These are phyloP conservation scores for Elsinoe batatas DNA, from an alignment of 2,329 filamentous ascomycete genomes.

Conservation along the genomic window DNA sequence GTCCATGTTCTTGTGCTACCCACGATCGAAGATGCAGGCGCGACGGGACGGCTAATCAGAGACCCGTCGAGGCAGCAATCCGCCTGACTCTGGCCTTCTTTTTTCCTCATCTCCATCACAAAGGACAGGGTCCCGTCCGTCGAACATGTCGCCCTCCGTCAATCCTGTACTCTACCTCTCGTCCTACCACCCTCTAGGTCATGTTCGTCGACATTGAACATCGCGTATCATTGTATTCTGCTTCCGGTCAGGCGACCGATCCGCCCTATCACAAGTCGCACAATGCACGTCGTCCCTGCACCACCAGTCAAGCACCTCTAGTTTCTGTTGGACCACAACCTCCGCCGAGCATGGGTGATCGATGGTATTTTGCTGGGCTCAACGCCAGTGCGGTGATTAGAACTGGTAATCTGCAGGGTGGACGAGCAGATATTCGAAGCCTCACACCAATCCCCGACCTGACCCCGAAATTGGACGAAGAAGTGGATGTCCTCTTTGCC, in stretches of 20 bases:
- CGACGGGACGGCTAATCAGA: not conserved
- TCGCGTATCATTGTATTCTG: not conserved
- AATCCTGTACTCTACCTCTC: not conserved
- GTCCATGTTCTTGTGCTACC: too few species aligned
- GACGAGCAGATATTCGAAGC: slow-evolving; percentile 1
- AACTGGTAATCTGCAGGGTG: not conserved
- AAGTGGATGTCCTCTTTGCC: slow-evolving; percentile 21
- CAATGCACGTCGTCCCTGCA: not conserved
- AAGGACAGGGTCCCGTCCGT: not conserved
- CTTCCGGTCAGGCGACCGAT: not conserved
- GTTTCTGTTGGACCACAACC: not conserved
- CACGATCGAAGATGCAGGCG: not conserved
- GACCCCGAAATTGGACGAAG: not conserved
- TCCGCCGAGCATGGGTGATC: not conserved
- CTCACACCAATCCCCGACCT: slow-evolving; percentile 2
- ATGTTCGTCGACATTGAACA: slow-evolving; percentile 5
- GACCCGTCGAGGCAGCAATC: not conserved
- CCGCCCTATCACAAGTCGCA: not conserved
- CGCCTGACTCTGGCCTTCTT: slow-evolving; percentile 3
- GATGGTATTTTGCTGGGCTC: slow-evolving; percentile 9
- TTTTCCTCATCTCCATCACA: not conserved
- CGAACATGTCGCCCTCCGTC: not conserved
- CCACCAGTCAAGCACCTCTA: not conserved
- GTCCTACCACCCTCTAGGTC: not conserved
- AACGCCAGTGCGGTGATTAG: slow-evolving; percentile 8